phyloP scores from a whole-genome alignment of 2,329 filamentous ascomycete species.

The Trichophyton equinum region DNA sequence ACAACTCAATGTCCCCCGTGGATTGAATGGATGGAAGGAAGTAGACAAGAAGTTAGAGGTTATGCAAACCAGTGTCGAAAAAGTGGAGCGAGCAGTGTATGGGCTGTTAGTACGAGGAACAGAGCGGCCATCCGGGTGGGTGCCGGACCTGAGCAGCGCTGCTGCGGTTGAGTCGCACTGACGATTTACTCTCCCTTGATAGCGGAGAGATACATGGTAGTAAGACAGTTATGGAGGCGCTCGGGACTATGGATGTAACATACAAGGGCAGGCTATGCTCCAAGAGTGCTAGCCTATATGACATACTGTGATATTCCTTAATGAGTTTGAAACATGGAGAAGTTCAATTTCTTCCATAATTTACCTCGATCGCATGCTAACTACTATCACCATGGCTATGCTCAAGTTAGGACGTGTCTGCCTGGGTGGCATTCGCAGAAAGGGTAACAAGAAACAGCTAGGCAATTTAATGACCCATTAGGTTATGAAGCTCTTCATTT shows the following conservation, averaged over 20 bases:
- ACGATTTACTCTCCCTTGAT: slow-evolving; percentile 6
- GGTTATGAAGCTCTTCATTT: not conserved
- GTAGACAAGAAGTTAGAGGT: slow-evolving; percentile 71
- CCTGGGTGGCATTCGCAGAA: not conserved
- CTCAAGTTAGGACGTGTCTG: not conserved
- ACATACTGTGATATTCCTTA: not conserved
- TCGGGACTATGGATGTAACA: not conserved
- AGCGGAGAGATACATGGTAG: not conserved
- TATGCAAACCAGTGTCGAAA: slow-evolving; percentile 78
- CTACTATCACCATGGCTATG: not conserved
- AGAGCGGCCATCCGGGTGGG: slow-evolving; percentile 83
- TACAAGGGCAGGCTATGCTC: not conserved
- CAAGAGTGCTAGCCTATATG: too few species aligned
- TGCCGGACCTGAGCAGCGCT: slow-evolving; percentile 55
- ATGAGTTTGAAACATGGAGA: not conserved
- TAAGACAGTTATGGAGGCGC: not conserved
- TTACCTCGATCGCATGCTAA: not conserved
- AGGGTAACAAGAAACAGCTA: not conserved
- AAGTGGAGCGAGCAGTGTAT: slow-evolving; percentile 86
- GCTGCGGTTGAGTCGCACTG: slow-evolving; percentile 30
- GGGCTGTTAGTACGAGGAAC: slow-evolving; percentile 75
- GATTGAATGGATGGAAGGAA: slow-evolving; percentile 46
- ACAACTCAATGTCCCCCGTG: slow-evolving; percentile 46
- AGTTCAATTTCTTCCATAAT: not conserved
- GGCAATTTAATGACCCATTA: not conserved